A percentile compares a stretch with the other conserved stretches of the same genome.
Evolutionary conservation across 176 grass and related monocot species (phyloP).

Genomic region (Musa beccarii): DNA sequence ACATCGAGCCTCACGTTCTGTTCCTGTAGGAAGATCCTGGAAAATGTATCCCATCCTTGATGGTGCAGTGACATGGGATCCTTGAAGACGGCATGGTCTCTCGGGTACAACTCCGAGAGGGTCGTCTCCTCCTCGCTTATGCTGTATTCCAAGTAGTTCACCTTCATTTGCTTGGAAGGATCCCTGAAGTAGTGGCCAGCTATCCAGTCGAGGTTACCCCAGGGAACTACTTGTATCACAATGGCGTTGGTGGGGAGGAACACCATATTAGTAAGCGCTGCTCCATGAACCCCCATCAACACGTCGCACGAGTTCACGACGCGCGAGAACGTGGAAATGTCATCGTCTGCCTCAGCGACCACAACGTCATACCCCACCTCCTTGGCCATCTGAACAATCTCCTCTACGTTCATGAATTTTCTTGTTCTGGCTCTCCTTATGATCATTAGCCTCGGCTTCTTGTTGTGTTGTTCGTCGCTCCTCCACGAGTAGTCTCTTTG

Average conservation of each 20-base stretch:
- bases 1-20: conserved; percentile 9
- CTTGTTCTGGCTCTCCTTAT: background rate
- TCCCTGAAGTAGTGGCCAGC: conserved; percentile 5
- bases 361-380: background rate
- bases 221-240: conserved; percentile 1
- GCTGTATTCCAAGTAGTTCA: conserved; percentile 10
- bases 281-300: conserved; percentile 1
- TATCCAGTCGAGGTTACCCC: conserved; percentile 5
- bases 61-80: conserved; percentile 6
- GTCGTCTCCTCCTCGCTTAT: conserved; percentile 8
- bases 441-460: background rate
- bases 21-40: conserved; percentile 7
- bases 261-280: conserved; percentile 2
- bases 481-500: background rate
- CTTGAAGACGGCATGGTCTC: background rate
- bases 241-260: background rate
- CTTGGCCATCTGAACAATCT: background rate
- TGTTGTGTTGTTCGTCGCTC: background rate
- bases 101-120: background rate
- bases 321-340: background rate
- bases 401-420: conserved; percentile 1
- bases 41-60: conserved; percentile 5
- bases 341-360: background rate
- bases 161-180: background rate
- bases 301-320: conserved; percentile 5